phyloP scores from a whole-genome alignment of 2,329 filamentous ascomycete genomes.

The Biscogniauxia mediterranea region DNA sequence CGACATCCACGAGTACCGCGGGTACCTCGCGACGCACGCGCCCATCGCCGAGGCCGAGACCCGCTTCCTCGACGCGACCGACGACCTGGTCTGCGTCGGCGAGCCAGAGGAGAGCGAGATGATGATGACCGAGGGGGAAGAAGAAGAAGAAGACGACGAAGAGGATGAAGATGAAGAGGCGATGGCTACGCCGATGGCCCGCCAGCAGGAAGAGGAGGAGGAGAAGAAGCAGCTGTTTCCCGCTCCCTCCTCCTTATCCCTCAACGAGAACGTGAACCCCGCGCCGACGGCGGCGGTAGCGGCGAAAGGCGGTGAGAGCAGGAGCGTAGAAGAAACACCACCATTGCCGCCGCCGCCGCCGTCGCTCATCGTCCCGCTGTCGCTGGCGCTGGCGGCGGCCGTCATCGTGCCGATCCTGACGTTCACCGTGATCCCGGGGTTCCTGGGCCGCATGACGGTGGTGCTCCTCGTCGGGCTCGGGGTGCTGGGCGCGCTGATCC shows the following conservation, averaged over 20 bases:
- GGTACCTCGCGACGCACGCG: constrained; percentile 53
- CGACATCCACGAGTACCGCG: constrained; percentile 51
- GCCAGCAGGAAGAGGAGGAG: constrained; percentile 5
- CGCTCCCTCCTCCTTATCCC: constrained; percentile 6
- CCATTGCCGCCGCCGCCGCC: constrained; percentile 13
- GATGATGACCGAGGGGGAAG: constrained; percentile 3
- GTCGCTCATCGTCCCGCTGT: constrained; percentile 29
- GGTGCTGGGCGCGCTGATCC: constrained; percentile 34
- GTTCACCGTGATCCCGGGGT: constrained; percentile 56
- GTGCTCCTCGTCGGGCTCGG: constrained; percentile 51
- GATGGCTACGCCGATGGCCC: constrained; percentile 18
- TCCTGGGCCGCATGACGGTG: constrained; percentile 56
- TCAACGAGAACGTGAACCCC: too few relatives aligned
- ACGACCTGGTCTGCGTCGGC: constrained; percentile 52
- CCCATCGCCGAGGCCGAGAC: constrained; percentile 60
- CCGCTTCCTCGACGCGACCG: constrained; percentile 53
- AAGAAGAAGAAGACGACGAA: constrained; percentile 7
- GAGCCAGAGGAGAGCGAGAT: constrained; percentile 20
- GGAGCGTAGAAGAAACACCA: constrained; percentile 10
- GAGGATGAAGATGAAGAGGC: constrained; percentile 16
- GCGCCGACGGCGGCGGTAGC: too few relatives aligned
- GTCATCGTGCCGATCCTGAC: constrained; percentile 57
- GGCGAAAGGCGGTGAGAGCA: not conserved
- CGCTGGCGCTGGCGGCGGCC: constrained; percentile 47
- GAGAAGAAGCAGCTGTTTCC: too few relatives aligned